phyloP scores from a whole-genome alignment of 2,329 filamentous ascomycete genomes.

The Plenodomus biglobosus region DNA sequence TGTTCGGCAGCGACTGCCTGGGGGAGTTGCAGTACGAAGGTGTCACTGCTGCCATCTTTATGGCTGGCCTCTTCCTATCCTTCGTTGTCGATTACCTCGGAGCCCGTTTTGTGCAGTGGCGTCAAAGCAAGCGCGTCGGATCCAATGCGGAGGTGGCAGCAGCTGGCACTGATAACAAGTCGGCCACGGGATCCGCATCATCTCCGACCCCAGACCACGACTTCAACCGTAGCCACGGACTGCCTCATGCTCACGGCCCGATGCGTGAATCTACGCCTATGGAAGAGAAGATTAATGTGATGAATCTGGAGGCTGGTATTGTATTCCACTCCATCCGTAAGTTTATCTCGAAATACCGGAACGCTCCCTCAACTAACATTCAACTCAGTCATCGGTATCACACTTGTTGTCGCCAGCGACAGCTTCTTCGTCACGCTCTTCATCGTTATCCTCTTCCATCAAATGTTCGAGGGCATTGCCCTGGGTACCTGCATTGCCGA shows the following conservation, averaged over 20 bases:
- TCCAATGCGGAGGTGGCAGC: slow-evolving; percentile 17
- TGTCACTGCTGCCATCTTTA: slow-evolving; percentile 69
- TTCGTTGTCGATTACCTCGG: slow-evolving; percentile 71
- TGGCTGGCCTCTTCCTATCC: slow-evolving; percentile 72
- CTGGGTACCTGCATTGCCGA: slow-evolving; percentile 70
- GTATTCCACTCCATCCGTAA: slow-evolving; percentile 72
- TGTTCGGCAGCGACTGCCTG: slow-evolving; percentile 72
- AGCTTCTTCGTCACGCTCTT: slow-evolving; percentile 56
- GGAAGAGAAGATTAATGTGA: slow-evolving; percentile 59
- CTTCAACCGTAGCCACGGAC: slow-evolving; percentile 15
- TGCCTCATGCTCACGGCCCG: slow-evolving; percentile 24
- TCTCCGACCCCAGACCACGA: slow-evolving; percentile 16
- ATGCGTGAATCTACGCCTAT: slow-evolving; percentile 21
- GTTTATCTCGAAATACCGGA: slow-evolving; percentile 22
- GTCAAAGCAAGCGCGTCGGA: slow-evolving; percentile 22
- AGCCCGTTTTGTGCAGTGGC: slow-evolving; percentile 57
- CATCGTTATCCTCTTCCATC: slow-evolving; percentile 73
- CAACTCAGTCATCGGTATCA: slow-evolving; percentile 61
- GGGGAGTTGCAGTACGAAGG: slow-evolving; percentile 67
- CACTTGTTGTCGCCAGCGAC: slow-evolving; percentile 58
- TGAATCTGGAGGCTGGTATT: slow-evolving; percentile 72
- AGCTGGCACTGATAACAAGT: slow-evolving; percentile 15
- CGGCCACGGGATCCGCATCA: slow-evolving; percentile 6
- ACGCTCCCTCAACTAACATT: not conserved
- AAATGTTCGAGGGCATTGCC: slow-evolving; percentile 76